phyloP scores from a whole-genome alignment of 257 asterid species.

The Coffea canephora region DNA sequence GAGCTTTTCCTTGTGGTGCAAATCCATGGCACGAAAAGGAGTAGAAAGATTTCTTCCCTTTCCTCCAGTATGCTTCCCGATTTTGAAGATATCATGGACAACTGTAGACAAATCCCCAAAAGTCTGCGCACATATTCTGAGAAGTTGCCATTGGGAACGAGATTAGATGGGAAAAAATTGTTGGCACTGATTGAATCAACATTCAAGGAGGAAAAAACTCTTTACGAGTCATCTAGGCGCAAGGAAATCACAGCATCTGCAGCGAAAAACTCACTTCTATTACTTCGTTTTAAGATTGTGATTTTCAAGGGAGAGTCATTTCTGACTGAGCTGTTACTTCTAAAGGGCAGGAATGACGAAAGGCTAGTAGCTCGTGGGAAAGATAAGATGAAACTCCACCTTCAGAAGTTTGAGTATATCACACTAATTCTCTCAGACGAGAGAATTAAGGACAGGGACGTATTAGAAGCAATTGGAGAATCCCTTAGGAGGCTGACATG shows the following conservation, averaged over 20 bases:
- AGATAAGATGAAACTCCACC: background rate
- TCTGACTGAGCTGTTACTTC: background rate
- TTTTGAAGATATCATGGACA: background rate
- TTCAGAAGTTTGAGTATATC: background rate
- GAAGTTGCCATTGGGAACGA: background rate
- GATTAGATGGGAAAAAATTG: background rate
- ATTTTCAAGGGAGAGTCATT: constrained; percentile 1
- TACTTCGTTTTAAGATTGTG: no score
- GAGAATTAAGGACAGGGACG: background rate
- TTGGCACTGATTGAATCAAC: background rate
- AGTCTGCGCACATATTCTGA: background rate
- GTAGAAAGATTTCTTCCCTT: background rate
- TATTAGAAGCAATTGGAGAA: no score
- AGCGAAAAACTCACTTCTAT: background rate
- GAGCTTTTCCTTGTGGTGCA: no score
- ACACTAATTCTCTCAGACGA: no score
- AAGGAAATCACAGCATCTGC: background rate
- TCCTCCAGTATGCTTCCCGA: background rate
- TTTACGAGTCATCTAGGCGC: background rate
- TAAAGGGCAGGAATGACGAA: no score
- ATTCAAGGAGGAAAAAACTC: background rate
- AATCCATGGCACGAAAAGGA: background rate
- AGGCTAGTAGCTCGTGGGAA: background rate
- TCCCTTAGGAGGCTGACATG: background rate
- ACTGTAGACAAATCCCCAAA: background rate